Evolutionary conservation across 108 stramenopile species (phyloP).

Genomic region (Skeletonema potamos): DNA sequence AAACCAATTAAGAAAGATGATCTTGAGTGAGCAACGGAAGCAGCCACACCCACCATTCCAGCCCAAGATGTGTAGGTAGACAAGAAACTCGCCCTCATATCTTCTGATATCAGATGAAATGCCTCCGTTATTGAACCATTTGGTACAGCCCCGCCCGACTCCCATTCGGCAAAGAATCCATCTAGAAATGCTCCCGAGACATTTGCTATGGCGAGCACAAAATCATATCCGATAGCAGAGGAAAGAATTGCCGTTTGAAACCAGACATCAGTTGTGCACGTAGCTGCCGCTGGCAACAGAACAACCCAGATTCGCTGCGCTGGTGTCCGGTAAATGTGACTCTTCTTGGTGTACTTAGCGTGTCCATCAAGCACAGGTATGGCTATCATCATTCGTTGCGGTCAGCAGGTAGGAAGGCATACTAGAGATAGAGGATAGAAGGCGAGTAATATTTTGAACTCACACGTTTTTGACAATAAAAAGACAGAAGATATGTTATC

Average conservation of each 20-base stretch:
- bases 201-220: constrained; percentile 29
- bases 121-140: constrained; percentile 33
- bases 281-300: constrained; percentile 27
- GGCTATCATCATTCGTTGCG: neutral
- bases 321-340: constrained; percentile 1
- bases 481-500: no score
- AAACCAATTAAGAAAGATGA: constrained; percentile 12
- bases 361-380: constrained; percentile 17
- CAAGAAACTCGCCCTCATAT: constrained; percentile 28
- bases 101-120: constrained; percentile 21
- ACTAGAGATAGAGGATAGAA: no score
- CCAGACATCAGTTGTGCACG: constrained; percentile 30
- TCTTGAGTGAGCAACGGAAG: constrained; percentile 19
- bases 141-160: constrained; percentile 18
- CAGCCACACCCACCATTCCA: constrained; percentile 36
- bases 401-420: no score
- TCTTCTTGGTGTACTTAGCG: constrained; percentile 23
- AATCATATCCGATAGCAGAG: constrained; percentile 13
- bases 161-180: constrained; percentile 37
- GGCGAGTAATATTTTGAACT: no score
- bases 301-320: neutral
- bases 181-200: constrained; percentile 39
- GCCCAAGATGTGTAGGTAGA: constrained; percentile 31
- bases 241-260: constrained; percentile 14
- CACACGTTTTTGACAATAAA: no score